Percentiles rank a stretch among this genome's conserved stretches.
Conservation (phyloP, 2,329 filamentous ascomycete species). For the Ceratocystis cacaofunesta region DNA sequence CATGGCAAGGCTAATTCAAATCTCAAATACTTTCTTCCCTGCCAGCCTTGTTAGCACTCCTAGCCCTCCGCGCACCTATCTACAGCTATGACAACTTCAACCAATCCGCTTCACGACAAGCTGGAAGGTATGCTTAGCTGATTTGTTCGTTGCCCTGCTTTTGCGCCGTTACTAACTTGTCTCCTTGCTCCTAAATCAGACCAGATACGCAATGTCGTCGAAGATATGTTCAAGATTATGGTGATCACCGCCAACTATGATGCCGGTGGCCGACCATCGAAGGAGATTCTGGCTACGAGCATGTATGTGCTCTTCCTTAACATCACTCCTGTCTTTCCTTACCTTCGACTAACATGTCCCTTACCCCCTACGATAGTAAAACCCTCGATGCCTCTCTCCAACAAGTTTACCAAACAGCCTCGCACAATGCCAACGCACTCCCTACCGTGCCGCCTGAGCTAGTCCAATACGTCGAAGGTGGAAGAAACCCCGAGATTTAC, state of each 20-base stretch:
- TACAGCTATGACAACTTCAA: background rate
- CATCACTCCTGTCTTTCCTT: background rate
- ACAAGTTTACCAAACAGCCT: conserved; percentile 28
- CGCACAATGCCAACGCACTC: conserved; percentile 27
- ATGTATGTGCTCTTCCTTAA: conserved; percentile 25
- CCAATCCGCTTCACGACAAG: conserved; percentile 1
- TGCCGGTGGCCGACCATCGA: conserved; percentile 34
- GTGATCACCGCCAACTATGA: conserved; percentile 49
- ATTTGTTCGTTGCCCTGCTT: background rate
- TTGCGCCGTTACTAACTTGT: background rate
- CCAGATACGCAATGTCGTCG: conserved; percentile 46
- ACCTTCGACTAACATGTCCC: background rate
- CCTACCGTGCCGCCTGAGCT: conserved; percentile 46
- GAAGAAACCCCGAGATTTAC: conserved; percentile 60
- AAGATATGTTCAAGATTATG: conserved; percentile 49
- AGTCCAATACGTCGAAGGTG: conserved; percentile 54
- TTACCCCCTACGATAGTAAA: conserved; percentile 22
- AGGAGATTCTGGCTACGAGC: conserved; percentile 41
- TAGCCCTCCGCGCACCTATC: background rate
- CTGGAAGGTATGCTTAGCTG: conserved; percentile 6
- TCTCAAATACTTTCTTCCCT: background rate
- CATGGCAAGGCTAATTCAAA: background rate
- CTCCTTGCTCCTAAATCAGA: conserved; percentile 25
- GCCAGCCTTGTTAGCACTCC: background rate
- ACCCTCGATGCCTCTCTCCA: conserved; percentile 28